phyloP scores from a whole-genome alignment of 805 yeast species.

The Starmerella tilneyi region DNA sequence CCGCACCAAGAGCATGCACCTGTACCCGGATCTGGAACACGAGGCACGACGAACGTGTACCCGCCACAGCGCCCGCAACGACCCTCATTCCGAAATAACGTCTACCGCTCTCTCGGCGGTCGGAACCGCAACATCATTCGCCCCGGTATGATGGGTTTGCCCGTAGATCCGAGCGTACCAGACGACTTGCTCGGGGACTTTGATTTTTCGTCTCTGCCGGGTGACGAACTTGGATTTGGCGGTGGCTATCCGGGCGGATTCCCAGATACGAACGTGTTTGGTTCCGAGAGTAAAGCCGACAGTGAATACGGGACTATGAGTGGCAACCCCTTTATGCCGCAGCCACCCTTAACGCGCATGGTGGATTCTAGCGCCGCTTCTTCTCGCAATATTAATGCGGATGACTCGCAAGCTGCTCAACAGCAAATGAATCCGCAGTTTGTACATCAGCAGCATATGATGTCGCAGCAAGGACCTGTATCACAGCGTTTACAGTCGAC shows the following conservation, averaged over 20 bases:
- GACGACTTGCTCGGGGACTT: slow-evolving; percentile 18
- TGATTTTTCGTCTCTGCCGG: slow-evolving; percentile 4
- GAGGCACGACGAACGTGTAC: background rate
- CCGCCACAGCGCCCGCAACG: slow-evolving; percentile 6
- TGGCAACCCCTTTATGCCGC: slow-evolving; percentile 6
- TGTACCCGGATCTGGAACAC: slow-evolving; percentile 1
- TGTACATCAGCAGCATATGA: background rate
- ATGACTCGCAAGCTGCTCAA: background rate
- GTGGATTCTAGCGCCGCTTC: background rate
- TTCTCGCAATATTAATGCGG: no score
- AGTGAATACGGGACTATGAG: background rate
- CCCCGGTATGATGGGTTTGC: slow-evolving; percentile 24
- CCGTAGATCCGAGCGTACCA: slow-evolving; percentile 21
- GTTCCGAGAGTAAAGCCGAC: background rate
- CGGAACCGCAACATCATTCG: slow-evolving; percentile 20
- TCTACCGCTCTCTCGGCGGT: slow-evolving; percentile 2
- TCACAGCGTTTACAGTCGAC: background rate
- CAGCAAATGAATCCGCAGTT: background rate
- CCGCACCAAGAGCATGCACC: background rate
- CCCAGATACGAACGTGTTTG: background rate
- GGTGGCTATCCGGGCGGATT: background rate
- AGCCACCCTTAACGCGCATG: background rate
- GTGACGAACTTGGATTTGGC: background rate
- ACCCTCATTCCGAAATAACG: slow-evolving; percentile 2
- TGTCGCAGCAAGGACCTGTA: background rate